These are phyloP conservation scores for Achaetomiella virescens DNA, from an alignment of 495 filamentous ascomycete species.

Conservation along the genomic window DNA sequence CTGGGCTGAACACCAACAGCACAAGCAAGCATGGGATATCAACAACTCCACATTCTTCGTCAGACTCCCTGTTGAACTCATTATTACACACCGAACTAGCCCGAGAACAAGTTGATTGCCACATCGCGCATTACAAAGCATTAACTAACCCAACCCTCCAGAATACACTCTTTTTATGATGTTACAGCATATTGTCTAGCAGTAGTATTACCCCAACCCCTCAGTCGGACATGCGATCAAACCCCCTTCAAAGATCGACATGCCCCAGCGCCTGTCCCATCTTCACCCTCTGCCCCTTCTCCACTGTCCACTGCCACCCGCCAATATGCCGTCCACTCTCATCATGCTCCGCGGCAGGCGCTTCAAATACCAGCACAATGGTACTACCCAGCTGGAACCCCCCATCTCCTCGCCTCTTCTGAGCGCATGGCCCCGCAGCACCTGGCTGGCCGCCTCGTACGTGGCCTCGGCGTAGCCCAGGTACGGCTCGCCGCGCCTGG, in stretches of 20 bases:
- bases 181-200: neutral
- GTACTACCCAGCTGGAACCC: conserved; percentile 96
- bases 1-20: too few relatives aligned
- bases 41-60: neutral
- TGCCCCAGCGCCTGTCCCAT: conserved; percentile 80
- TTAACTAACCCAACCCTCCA: too few relatives aligned
- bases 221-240: neutral
- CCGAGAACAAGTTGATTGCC: conserved; percentile 11
- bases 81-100: neutral
- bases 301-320: conserved; percentile 69
- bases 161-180: neutral
- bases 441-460: conserved; percentile 67
- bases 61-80: neutral
- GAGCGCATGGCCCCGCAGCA: conserved; percentile 78
- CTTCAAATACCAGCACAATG: conserved; percentile 95
- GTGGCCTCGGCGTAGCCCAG: conserved; percentile 85
- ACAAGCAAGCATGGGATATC: too few relatives aligned
- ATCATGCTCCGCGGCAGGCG: conserved; percentile 62
- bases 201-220: neutral
- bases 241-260: conserved; percentile 26
- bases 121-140: neutral
- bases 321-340: conserved; percentile 61
- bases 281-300: conserved; percentile 81
- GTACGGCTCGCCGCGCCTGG: conserved; percentile 69
- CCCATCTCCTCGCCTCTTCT: conserved; percentile 93